Evolutionary conservation across 768 basidiomycete species (phyloP).

Genomic region (Clitopilus hobsonii): DNA sequence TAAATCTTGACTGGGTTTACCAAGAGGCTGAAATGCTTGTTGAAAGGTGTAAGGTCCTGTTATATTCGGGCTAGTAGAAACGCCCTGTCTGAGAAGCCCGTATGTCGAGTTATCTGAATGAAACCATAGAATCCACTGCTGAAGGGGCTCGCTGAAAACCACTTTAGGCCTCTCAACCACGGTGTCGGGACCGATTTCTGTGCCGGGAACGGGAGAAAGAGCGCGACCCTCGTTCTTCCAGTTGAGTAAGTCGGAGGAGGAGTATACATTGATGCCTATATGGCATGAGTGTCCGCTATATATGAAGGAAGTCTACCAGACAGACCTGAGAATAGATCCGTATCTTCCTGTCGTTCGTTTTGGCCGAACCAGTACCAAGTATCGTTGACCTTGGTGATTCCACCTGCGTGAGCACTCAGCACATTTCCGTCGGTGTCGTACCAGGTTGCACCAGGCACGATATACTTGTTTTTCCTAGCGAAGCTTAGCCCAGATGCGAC

Average conservation of each 20-base stretch:
- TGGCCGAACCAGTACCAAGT: slow-evolving; percentile 26
- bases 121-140: slow-evolving; percentile 24
- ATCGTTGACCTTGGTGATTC: slow-evolving; percentile 17
- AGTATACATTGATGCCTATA: slow-evolving; percentile 19
- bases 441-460: slow-evolving; percentile 24
- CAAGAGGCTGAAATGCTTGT: slow-evolving; percentile 15
- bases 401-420: slow-evolving; percentile 20
- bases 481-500: not conserved
- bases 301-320: not conserved
- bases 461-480: slow-evolving; percentile 18
- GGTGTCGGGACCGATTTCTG: slow-evolving; percentile 18
- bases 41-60: slow-evolving; percentile 20
- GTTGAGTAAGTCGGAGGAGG: slow-evolving; percentile 21
- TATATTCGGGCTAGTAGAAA: slow-evolving; percentile 21
- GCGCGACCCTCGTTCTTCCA: slow-evolving; percentile 23
- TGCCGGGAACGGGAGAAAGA: slow-evolving; percentile 18
- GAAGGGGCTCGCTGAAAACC: slow-evolving; percentile 16
- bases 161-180: slow-evolving; percentile 22
- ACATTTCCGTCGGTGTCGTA: slow-evolving; percentile 21
- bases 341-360: slow-evolving; percentile 18
- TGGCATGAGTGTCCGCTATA: not conserved
- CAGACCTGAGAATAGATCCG: slow-evolving; percentile 17
- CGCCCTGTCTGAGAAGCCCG: slow-evolving; percentile 19
- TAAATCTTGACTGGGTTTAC: slow-evolving; percentile 18
- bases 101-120: slow-evolving; percentile 24